Base-by-base conservation (phyloP, 2,329 filamentous ascomycete species). In the Cucurbitaria berberidis region DNA sequence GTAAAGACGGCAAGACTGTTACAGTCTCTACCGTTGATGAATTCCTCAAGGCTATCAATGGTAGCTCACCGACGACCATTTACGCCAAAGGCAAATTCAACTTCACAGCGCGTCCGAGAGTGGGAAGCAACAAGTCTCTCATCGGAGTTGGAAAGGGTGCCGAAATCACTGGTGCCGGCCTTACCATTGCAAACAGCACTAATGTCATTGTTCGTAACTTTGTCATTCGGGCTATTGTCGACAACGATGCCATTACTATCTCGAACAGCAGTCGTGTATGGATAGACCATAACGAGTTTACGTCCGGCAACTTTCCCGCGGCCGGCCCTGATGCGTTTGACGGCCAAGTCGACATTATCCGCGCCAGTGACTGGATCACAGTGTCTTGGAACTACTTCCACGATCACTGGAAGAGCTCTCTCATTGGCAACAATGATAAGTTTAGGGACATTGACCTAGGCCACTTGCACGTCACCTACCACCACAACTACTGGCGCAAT, bases 281-380 rank as follows among this genome's bases (percentile, higher is more conserved):
- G 87, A 78, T 89, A 46, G 87, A 89, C 72, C 87, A 89, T 76
- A 82, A 81, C 67, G 86, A 89, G 56, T 80, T 89, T 26, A 84
- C 81, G 3, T 85, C 83, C 26, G 82, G 87, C 69, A 77, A 83
- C 61, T 67, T 64, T 34, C 57, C 61, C 22, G 83, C 80, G 74
- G 86, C 65, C 11, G 89, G 89, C 74, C 85, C 89, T 72, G 87
- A 73, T 43, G 55, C 82, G 73, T 89, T 86, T 62, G 87, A 89
- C 53, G 87, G 87, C 21, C 81, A 89, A 10, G 74, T 85, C 39
- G 87, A 89, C 63, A 78, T 85, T 50, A 85, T 82, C 42, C 85
- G 88, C 68, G 87, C 78, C 42, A 77, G 82, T 13, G 85, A 89
- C 73, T 89, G 78, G 70, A 74, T 88, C 44, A 88, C 81, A 47